Base-by-base conservation (phyloP, 2,329 filamentous ascomycete species). In the Colletotrichum liaoningense region DNA sequence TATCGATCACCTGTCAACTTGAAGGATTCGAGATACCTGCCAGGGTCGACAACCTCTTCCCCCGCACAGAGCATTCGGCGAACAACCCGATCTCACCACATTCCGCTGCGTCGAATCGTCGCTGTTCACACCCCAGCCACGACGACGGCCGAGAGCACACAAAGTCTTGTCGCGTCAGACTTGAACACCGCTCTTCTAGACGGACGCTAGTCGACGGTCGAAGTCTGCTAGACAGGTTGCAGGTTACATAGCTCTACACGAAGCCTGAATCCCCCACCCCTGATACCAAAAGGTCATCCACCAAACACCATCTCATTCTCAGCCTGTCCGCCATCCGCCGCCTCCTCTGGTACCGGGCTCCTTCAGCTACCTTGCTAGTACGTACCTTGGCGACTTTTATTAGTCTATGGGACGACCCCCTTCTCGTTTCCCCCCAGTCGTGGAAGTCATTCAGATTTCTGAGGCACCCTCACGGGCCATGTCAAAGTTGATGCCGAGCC, bases 311-410 rank as follows among this genome's bases (percentile, higher is more conserved):
- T 66, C 52, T 26, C 22, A 16, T 42, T 68, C 46, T 42, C 57
- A 46, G 28, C 35, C 56, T 33, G 38, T 54, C 12, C 59, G 4
- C 46, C 8, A 22, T 8, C 54, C 63, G 57, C 19, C 57, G 38
- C 22, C 35, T 49, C 12, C 22, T 60, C 35, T 62, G 35, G 58
- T 62, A 26, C 33, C 26, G n/a, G 38, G 58, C 22, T 26, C 7
- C 26, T 19, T 19, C 33, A 14, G 26, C 35, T 63, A 63, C 49
- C 19, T 57, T 49, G 26, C 26, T n/a, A 59, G 69, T 72, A 72
- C 69, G 69, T 72, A 69, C 54, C 42, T 22, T 24, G 11, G 19
- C 54, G 58, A 56, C 58, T 42, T 42, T 19, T 22, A 54, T 58
- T 35, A 52, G 42, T 49, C 42, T 49, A 49, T 49, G 42, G 42